phyloP scores from a whole-genome alignment of 169 alveolate genomes.

The Cryptosporidium meleagridis region DNA sequence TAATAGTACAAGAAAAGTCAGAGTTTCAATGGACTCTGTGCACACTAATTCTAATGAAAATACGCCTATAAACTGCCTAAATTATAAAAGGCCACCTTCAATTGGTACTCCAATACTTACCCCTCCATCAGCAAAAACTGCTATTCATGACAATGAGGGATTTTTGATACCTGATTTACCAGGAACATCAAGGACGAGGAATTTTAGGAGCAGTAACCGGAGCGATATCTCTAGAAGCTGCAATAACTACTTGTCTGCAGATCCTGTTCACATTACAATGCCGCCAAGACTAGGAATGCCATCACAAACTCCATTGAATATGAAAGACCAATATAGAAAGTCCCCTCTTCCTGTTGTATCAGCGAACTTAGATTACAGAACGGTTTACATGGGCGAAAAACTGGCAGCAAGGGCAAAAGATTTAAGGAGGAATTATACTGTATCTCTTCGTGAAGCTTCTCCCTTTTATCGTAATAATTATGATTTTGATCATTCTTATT shows the following conservation, averaged over 20 bases:
- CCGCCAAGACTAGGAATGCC: slow-evolving; percentile 72
- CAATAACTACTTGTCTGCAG: not conserved
- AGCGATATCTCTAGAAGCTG: not conserved
- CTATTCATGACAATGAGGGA: slow-evolving; percentile 56
- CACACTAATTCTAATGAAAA: slow-evolving; percentile 22
- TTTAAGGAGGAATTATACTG: not conserved
- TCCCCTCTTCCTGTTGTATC: slow-evolving; percentile 69
- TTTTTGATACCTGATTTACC: slow-evolving; percentile 68
- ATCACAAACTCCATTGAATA: slow-evolving; percentile 58
- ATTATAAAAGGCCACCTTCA: slow-evolving; percentile 10
- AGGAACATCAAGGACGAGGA: slow-evolving; percentile 3
- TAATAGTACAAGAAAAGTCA: not conserved
- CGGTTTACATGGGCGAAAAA: slow-evolving; percentile 60
- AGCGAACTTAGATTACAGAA: slow-evolving; percentile 62
- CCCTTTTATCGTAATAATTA: not conserved
- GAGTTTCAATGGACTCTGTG: not conserved
- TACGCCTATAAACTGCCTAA: slow-evolving; percentile 23
- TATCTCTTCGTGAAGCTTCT: not conserved
- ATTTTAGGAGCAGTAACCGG: not conserved
- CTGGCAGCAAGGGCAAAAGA: slow-evolving; percentile 55
- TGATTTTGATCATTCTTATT: not conserved
- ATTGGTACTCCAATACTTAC: slow-evolving; percentile 39
- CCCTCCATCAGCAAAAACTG: slow-evolving; percentile 8
- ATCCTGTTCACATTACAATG: slow-evolving; percentile 64
- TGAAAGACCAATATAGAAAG: slow-evolving; percentile 34